These are phyloP conservation scores for Ophiosphaerella korrae DNA, from an alignment of 2,329 filamentous ascomycete species.

Conservation along the genomic window DNA sequence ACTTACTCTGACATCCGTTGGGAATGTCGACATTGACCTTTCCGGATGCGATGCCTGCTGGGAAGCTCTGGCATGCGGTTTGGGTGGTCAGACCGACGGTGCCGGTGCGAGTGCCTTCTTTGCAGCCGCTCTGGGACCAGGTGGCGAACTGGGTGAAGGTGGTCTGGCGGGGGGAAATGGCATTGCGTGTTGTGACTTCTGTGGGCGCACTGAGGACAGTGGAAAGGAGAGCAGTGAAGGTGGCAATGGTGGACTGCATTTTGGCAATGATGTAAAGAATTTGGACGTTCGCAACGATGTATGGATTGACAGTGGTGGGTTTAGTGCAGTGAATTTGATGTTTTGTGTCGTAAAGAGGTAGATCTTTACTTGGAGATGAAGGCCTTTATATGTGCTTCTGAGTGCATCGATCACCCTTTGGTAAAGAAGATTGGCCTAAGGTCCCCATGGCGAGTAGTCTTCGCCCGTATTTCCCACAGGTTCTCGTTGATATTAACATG, in stretches of 20 bases:
- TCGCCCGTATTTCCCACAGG: not conserved
- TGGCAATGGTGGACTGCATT: conserved; percentile 3
- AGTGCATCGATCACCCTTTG: too few species aligned
- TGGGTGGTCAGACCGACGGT: not conserved
- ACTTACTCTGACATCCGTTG: conserved; percentile 5
- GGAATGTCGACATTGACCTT: conserved; percentile 1
- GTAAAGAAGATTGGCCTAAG: too few species aligned
- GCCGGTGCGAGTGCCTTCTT: not conserved
- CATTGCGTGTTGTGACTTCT: not conserved
- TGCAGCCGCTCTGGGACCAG: conserved; percentile 1
- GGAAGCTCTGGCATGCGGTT: conserved; percentile 1
- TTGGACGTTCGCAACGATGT: not conserved
- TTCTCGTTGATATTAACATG: not conserved
- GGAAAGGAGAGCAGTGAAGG: not conserved
- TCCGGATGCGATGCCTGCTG: not conserved
- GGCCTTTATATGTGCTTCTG: not conserved
- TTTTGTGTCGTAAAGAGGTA: too few species aligned
- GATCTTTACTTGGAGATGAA: too few species aligned
- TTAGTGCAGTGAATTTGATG: too few species aligned
- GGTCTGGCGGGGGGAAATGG: conserved; percentile 1
- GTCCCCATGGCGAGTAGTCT: not conserved
- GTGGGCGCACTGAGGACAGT: not conserved
- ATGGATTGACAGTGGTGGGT: not conserved
- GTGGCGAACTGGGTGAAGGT: conserved; percentile 2
- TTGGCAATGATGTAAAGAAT: not conserved